phyloP scores from a whole-genome alignment of 1,284 basidiomycete genomes.

The Flammula alnicola region DNA sequence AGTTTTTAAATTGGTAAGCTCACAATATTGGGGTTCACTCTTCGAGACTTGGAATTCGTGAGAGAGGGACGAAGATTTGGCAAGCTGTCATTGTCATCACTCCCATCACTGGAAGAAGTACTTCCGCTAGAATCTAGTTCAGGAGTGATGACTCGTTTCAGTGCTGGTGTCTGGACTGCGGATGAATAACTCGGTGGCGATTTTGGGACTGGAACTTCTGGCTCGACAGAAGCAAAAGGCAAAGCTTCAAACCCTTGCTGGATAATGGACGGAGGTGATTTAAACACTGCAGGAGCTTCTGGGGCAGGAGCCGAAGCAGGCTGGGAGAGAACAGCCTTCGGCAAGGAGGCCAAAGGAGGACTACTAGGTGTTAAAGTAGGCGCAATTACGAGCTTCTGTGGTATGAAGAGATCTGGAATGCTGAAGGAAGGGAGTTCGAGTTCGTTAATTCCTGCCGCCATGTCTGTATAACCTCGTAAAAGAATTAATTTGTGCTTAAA shows the following conservation, averaged over 20 bases:
- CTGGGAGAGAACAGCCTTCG: slow-evolving; percentile 3
- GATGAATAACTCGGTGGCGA: slow-evolving; percentile 39
- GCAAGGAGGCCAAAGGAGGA: slow-evolving; percentile 11
- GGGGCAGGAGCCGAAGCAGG: background rate
- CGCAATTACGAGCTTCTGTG: slow-evolving; percentile 47
- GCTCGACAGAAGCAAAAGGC: slow-evolving; percentile 27
- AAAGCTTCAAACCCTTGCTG: slow-evolving; percentile 28
- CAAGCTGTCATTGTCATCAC: slow-evolving; percentile 36
- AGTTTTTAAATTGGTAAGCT: slow-evolving; percentile 31
- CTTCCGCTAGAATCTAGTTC: slow-evolving; percentile 40
- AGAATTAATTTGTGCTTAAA: slow-evolving; percentile 69
- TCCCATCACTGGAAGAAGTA: slow-evolving; percentile 41
- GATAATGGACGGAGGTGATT: slow-evolving; percentile 7
- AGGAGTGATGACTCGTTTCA: slow-evolving; percentile 34
- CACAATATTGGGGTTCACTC: slow-evolving; percentile 56
- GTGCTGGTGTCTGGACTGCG: slow-evolving; percentile 30
- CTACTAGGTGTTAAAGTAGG: slow-evolving; percentile 16
- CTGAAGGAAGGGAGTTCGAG: slow-evolving; percentile 58
- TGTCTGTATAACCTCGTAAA: slow-evolving; percentile 63
- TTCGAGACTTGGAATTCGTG: slow-evolving; percentile 42
- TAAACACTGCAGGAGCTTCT: background rate
- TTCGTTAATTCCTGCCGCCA: slow-evolving; percentile 61
- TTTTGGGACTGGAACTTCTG: slow-evolving; percentile 21
- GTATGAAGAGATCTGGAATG: slow-evolving; percentile 66
- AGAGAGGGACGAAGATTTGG: slow-evolving; percentile 30